Evolutionary conservation across 2,329 filamentous ascomycete species (phyloP).

Genomic region (Hawksworthiomyces lignivorus): DNA sequence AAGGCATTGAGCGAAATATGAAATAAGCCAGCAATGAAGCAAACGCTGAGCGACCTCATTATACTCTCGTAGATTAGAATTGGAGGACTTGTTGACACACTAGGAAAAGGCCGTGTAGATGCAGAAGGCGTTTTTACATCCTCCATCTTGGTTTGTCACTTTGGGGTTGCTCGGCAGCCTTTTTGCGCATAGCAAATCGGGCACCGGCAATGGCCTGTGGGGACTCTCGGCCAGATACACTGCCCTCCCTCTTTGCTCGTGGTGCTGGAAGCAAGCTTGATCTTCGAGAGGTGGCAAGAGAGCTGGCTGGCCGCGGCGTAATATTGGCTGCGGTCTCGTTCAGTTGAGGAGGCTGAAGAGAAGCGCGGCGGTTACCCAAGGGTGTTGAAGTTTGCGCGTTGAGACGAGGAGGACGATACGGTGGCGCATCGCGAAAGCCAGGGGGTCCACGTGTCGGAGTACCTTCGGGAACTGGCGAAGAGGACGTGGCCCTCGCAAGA

Average conservation of each 20-base stretch:
- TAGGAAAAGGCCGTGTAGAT: no score
- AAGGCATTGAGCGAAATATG: no score
- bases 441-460: slow-evolving; percentile 34
- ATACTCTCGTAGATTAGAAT: no score
- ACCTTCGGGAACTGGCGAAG: slow-evolving; percentile 38
- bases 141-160: slow-evolving; percentile 44
- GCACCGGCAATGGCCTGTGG: slow-evolving; percentile 40
- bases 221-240: slow-evolving; percentile 36
- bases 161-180: slow-evolving; percentile 24
- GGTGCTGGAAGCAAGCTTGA: slow-evolving; percentile 45
- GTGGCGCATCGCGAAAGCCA: slow-evolving; percentile 43
- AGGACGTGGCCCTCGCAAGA: slow-evolving; percentile 36
- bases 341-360: slow-evolving; percentile 41
- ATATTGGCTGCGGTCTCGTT: slow-evolving; percentile 17
- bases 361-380: slow-evolving; percentile 40
- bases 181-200: slow-evolving; percentile 35
- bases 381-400: slow-evolving; percentile 36
- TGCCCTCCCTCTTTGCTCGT: slow-evolving; percentile 21
- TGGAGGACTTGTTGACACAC: no score
- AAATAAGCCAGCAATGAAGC: no score
- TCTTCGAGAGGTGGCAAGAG: slow-evolving; percentile 44
- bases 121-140: slow-evolving; percentile 18
- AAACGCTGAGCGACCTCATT: no score
- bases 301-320: slow-evolving; percentile 46
- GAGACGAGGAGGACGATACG: slow-evolving; percentile 39